These are phyloP conservation scores for Glonium stellatum DNA, from an alignment of 495 filamentous ascomycete species.

Conservation along the genomic window DNA sequence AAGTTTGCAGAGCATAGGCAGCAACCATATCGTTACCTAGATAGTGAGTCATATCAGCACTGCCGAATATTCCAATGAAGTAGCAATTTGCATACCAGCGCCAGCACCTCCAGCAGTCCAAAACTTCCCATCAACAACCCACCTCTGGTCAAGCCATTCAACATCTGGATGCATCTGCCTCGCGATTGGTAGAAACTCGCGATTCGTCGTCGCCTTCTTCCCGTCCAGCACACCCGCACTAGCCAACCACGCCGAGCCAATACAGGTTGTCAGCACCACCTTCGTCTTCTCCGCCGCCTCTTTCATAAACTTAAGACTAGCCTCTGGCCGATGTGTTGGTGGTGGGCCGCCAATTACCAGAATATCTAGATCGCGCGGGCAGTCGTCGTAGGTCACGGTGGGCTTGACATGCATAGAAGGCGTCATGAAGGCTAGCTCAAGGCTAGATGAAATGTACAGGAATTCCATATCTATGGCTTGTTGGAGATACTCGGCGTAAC, in stretches of 20 bases:
- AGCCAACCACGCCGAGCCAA: constrained; percentile 26
- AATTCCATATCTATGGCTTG: constrained; percentile 20
- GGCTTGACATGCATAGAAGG: constrained; percentile 14
- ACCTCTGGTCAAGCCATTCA: constrained; percentile 26
- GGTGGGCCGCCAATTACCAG: constrained; percentile 17
- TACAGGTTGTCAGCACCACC: constrained; percentile 20
- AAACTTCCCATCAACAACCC: constrained; percentile 19
- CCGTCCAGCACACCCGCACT: constrained; percentile 16
- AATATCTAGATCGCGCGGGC: constrained; percentile 20
- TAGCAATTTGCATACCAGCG: constrained; percentile 14
- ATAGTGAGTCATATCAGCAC: neutral
- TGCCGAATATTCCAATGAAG: neutral
- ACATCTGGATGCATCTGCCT: constrained; percentile 18
- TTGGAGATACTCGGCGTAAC: neutral
- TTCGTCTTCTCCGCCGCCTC: constrained; percentile 23
- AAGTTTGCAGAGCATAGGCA: neutral
- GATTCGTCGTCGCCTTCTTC: constrained; percentile 28
- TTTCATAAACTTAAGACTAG: constrained; percentile 17
- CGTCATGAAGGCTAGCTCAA: constrained; percentile 12
- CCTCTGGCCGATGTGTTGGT: constrained; percentile 10
- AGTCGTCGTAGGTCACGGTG: constrained; percentile 21
- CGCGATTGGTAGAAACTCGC: constrained; percentile 8
- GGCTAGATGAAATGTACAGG: constrained; percentile 22
- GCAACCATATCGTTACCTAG: constrained; percentile 1
- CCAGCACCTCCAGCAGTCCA: constrained; percentile 25